These are phyloP conservation scores for Castanospermum australe DNA, from an alignment of 306 rosid genomes.

Conservation along the genomic window DNA sequence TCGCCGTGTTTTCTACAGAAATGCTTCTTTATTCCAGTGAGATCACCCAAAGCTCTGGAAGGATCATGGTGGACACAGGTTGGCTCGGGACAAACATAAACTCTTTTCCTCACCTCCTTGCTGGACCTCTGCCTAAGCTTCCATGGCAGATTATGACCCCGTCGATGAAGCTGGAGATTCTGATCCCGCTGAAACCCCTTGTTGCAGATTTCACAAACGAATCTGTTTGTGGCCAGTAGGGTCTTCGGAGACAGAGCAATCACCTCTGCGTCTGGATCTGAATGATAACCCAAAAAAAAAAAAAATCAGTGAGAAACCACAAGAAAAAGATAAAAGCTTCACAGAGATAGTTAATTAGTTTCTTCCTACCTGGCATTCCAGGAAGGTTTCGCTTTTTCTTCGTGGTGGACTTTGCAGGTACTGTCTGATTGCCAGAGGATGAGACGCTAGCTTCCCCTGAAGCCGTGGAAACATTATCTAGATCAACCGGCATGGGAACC, in stretches of 20 bases:
- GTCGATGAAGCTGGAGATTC: constrained; percentile 81
- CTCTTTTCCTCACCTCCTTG: constrained; percentile 76
- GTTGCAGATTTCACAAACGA: constrained; percentile 78
- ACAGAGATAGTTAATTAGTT: neutral
- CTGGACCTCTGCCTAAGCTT: constrained; percentile 73
- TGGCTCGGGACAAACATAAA: constrained; percentile 76
- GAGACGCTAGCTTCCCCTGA: constrained; percentile 80
- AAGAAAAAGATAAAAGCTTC: neutral
- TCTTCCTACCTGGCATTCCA: constrained; percentile 75
- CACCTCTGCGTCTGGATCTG: constrained; percentile 91
- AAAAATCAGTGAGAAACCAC: neutral
- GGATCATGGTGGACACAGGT: constrained; percentile 84
- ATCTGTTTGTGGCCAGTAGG: constrained; percentile 73
- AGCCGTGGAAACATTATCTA: constrained; percentile 67
- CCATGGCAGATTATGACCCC: constrained; percentile 90
- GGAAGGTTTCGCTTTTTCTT: constrained; percentile 79
- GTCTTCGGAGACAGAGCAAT: constrained; percentile 81
- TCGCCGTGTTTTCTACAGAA: constrained; percentile 84
- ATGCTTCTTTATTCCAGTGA: constrained; percentile 83
- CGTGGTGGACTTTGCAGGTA: constrained; percentile 45
- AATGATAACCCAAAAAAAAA: neutral
- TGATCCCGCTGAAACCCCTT: constrained; percentile 90
- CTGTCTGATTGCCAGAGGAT: constrained; percentile 62
- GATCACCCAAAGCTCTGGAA: constrained; percentile 76
- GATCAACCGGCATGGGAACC: constrained; percentile 59